These are phyloP conservation scores for Lathyrus aphaca DNA, from an alignment of 306 rosid genomes.

Conservation along the genomic window DNA sequence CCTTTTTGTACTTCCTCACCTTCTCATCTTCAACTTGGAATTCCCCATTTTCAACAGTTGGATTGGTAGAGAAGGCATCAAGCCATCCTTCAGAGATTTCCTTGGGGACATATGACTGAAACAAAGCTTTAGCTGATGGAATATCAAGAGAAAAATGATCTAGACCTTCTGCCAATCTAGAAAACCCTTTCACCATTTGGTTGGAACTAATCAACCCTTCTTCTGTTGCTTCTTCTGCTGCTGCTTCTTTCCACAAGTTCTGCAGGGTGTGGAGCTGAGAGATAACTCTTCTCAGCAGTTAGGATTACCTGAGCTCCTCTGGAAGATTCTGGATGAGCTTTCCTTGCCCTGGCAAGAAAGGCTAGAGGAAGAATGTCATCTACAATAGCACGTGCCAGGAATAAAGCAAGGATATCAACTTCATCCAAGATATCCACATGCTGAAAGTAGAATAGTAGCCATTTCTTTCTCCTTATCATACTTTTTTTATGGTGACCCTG, in stretches of 20 bases:
- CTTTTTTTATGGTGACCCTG: too few species aligned
- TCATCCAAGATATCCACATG: constrained; percentile 92
- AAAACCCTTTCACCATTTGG: constrained; percentile 94
- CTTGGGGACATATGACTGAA: constrained; percentile 66
- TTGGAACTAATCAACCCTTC: constrained; percentile 95
- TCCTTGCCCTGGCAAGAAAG: constrained; percentile 78
- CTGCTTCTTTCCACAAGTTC: constrained; percentile 97
- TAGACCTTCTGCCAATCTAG: constrained; percentile 87
- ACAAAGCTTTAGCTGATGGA: constrained; percentile 79
- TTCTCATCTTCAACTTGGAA: constrained; percentile 61
- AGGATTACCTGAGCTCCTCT: constrained; percentile 83
- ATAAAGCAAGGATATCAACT: constrained; percentile 90
- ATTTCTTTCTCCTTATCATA: constrained; percentile 98
- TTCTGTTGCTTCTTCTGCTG: constrained; percentile 91
- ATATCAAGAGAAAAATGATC: constrained; percentile 98
- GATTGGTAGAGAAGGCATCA: constrained; percentile 70
- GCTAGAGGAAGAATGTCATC: constrained; percentile 98
- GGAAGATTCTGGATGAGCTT: constrained; percentile 83
- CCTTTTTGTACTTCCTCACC: constrained; percentile 75
- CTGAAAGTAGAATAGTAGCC: constrained; percentile 96
- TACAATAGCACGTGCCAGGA: constrained; percentile 95
- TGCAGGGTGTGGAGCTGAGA: constrained; percentile 99
- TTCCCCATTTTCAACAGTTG: constrained; percentile 63
- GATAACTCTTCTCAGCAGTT: constrained; percentile 92
- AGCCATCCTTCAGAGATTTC: constrained; percentile 95